Percentiles rank a stretch among this genome's conserved stretches.
These are phyloP conservation scores for Polyporus tsugae DNA, from an alignment of 1,284 basidiomycete species.

Conservation along the genomic window DNA sequence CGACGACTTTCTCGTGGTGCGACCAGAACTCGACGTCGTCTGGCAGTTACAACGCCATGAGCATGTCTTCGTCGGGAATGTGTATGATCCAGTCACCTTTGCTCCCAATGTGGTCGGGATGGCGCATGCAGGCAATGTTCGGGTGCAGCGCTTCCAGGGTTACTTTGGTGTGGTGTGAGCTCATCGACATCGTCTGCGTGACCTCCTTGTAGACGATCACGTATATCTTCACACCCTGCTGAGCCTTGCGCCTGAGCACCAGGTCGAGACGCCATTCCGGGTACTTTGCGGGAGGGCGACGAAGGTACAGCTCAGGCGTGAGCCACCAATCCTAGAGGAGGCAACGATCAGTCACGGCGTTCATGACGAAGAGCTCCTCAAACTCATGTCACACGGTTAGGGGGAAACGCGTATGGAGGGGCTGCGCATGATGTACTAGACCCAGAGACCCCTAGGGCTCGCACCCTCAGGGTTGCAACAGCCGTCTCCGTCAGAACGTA, in stretches of 20 bases:
- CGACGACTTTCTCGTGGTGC: slow-evolving; percentile 85
- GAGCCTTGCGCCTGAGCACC: slow-evolving; percentile 86
- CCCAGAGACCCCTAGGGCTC: not conserved
- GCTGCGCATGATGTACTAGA: slow-evolving; percentile 1
- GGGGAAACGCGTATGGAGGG: not conserved
- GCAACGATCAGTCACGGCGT: not conserved
- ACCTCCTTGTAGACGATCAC: slow-evolving; percentile 94
- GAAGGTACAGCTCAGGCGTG: slow-evolving; percentile 90
- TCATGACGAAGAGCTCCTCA: not conserved
- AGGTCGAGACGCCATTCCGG: slow-evolving; percentile 89
- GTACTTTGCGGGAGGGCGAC: slow-evolving; percentile 85
- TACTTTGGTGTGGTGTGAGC: slow-evolving; percentile 87
- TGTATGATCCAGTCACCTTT: slow-evolving; percentile 55
- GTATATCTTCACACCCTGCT: slow-evolving; percentile 90
- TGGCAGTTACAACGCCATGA: slow-evolving; percentile 34
- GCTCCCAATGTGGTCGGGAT: slow-evolving; percentile 89
- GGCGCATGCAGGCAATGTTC: slow-evolving; percentile 88
- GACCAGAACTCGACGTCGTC: slow-evolving; percentile 84
- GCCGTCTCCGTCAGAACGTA: too few species aligned
- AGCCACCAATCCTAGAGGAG: slow-evolving; percentile 85
- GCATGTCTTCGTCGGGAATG: not conserved
- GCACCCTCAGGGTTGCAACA: too few species aligned
- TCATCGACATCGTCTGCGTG: slow-evolving; percentile 89
- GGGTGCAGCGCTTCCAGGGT: slow-evolving; percentile 84
- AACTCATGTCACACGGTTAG: not conserved